These are phyloP conservation scores for Trichosporon asahii DNA, from an alignment of 1,284 basidiomycete species.

Conservation along the genomic window DNA sequence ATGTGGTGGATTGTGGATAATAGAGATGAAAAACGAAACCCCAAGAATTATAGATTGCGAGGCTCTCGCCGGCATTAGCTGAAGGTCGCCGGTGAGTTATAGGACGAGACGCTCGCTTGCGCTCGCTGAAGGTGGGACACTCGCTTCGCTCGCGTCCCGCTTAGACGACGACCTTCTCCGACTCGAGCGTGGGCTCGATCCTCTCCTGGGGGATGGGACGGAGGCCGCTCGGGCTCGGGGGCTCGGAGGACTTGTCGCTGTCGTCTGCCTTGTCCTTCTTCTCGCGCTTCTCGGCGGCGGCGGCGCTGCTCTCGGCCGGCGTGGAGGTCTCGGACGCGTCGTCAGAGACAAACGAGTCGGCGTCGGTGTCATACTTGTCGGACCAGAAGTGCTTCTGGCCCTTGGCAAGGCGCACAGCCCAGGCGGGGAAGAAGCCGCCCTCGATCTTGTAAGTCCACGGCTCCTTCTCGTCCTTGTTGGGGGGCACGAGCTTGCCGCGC, in stretches of 20 bases:
- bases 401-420: conserved; percentile 16
- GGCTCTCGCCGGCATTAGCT: too few species aligned
- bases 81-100: too few species aligned
- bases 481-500: conserved; percentile 15
- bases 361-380: conserved; percentile 16
- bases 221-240: background rate
- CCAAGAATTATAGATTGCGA: background rate
- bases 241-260: background rate
- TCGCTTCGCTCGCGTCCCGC: background rate
- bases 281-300: background rate
- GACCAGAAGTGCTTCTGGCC: conserved; percentile 24
- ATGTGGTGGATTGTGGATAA: background rate
- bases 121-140: too few species aligned
- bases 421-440: conserved; percentile 26
- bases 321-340: background rate
- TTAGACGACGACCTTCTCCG: background rate
- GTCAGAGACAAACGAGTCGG: background rate
- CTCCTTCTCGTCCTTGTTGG: conserved; percentile 27
- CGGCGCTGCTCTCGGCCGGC: background rate
- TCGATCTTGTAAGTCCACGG: conserved; percentile 25
- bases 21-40: background rate
- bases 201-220: background rate
- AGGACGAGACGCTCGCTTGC: too few species aligned
- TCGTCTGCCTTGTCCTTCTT: background rate
- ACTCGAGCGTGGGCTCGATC: background rate